Base-by-base conservation (phyloP, 805 yeast species). In the Priceomyces fermenticarens region DNA sequence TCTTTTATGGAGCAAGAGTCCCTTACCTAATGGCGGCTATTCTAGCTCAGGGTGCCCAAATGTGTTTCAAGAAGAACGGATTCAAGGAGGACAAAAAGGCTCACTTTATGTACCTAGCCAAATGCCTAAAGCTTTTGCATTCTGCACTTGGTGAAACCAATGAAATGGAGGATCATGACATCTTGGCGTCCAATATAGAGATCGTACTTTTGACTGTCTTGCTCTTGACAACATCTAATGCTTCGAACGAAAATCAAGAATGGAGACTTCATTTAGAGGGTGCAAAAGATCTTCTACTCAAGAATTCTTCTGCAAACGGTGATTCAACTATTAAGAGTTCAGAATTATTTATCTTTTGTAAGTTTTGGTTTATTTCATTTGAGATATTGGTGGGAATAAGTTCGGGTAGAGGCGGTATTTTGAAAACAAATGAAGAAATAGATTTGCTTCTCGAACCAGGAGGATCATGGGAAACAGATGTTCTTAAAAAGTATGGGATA, bases 181-280 rank as follows among this genome's bases (percentile, higher is more conserved):
- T 46, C 63, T 40, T 70, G 25, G 45, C 62, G 4, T 50, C 72
- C 28, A 80, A 80, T 48, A 77, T 81, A 12, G 89, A 83, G 47
- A 78, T 85, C 0, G 75, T 83, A 34, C 67, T 83, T 10, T 55
- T 84, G 14, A 83, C 89, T 0, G 83, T 83, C 0, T 63, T 84
- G 13, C 57, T 84, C 26, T 64, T 84, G 25, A 83, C 89, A 1
- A 70, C 81, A 3, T 78, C 78, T 28, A 78, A 78, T 45, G 82
- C 85, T 0, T 60, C 77, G 4, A 73, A 78, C 6, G 58, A 69
- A n/a, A 67, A 70, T 38, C 75, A 74, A 41, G 72, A 74, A 44
- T 81, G 86, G 87, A 62, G 84, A 42, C 77, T 83, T 1, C 87
- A 82, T 60, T 57, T 81, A n/a, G 58, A 74, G 42, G 86, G 84